Evolutionary conservation across 306 rosid genomes (phyloP).

Genomic region (Citrullus colocynthis): DNA sequence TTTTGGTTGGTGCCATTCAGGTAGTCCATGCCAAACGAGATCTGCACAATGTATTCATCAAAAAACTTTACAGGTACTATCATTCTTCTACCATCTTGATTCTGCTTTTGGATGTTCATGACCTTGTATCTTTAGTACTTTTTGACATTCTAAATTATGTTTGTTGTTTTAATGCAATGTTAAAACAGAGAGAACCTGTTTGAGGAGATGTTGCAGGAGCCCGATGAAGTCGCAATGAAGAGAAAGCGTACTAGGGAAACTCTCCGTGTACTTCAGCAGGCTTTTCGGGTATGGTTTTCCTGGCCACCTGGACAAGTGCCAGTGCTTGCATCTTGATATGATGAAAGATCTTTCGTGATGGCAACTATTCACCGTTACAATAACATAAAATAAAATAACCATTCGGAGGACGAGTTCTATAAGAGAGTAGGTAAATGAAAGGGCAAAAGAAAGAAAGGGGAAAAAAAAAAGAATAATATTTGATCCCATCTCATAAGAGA

Average conservation of each 20-base stretch:
- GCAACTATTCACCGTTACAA: background rate
- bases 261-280: conserved; percentile 82
- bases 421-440: background rate
- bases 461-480: background rate
- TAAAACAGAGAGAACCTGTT: conserved; percentile 69
- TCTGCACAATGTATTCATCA: conserved; percentile 89
- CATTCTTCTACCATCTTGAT: background rate
- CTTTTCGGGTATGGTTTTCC: conserved; percentile 53
- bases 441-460: background rate
- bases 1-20: conserved; percentile 28
- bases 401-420: background rate
- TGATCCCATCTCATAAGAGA: background rate
- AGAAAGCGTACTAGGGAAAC: conserved; percentile 83
- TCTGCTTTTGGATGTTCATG: background rate
- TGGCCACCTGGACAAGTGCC: background rate
- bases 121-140: background rate
- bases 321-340: background rate
- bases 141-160: background rate
- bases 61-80: conserved; percentile 76
- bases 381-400: background rate
- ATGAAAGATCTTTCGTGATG: background rate
- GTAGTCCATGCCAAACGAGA: conserved; percentile 89
- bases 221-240: conserved; percentile 70
- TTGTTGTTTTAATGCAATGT: conserved; percentile 6
- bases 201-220: conserved; percentile 97